A percentile compares a stretch with the other conserved stretches of the same genome.
These are phyloP conservation scores for Cymodocea nodosa DNA, from an alignment of 116 monocot genomes.

Conservation along the genomic window DNA sequence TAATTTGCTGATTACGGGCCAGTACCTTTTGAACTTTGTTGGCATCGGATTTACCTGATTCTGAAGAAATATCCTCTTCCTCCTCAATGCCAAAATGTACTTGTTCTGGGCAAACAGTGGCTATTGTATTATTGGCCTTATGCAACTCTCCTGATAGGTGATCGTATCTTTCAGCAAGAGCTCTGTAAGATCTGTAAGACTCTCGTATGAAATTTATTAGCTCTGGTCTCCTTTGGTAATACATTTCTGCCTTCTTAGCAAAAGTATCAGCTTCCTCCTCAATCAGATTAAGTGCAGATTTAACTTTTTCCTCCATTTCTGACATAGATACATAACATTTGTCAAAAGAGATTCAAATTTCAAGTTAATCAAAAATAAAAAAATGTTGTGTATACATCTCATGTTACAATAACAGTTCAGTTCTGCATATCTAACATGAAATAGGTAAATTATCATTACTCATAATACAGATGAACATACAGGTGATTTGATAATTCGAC, in stretches of 20 bases:
- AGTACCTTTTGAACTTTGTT: background rate
- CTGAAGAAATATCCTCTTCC: constrained; percentile 29
- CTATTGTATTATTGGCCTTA: constrained; percentile 88
- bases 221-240: constrained; percentile 77
- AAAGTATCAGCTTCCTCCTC: constrained; percentile 83
- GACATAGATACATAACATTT: background rate
- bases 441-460: no score
- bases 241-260: constrained; percentile 81
- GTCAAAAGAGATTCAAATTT: no score
- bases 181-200: constrained; percentile 60
- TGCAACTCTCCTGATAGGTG: constrained; percentile 80
- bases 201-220: constrained; percentile 67
- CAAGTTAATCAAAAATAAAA: no score
- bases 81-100: constrained; percentile 48
- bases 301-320: constrained; percentile 83
- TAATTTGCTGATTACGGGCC: background rate
- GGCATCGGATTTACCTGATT: constrained; percentile 12
- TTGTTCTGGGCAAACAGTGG: constrained; percentile 77
- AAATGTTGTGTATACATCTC: no score
- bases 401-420: no score
- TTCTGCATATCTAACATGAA: no score
- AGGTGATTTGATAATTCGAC: no score
- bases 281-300: constrained; percentile 64
- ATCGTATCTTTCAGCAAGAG: constrained; percentile 79
- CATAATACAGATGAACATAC: no score